Evolutionary conservation across 371 early-diverging fungal species (phyloP).

Genomic region (Lichtheimia ramosa): DNA sequence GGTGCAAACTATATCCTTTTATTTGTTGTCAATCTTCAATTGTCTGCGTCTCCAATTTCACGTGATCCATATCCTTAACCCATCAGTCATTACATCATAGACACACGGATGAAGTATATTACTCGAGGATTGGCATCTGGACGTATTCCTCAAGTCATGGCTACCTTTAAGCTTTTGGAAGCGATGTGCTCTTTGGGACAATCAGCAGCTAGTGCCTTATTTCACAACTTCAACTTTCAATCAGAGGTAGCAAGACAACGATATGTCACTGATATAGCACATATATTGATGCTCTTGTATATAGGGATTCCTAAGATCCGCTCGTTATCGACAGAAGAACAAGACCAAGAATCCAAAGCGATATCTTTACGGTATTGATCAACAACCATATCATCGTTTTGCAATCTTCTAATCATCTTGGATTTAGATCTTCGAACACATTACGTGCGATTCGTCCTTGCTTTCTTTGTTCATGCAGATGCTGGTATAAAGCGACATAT

Average conservation of each 20-base stretch:
- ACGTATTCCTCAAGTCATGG: slow-evolving; percentile 39
- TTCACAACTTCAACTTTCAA: slow-evolving; percentile 48
- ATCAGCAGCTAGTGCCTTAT: slow-evolving; percentile 35
- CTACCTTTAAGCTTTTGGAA: slow-evolving; percentile 36
- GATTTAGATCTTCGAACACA: slow-evolving; percentile 55
- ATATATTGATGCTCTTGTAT: neutral
- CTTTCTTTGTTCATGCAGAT: slow-evolving; percentile 77
- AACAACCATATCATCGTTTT: no score
- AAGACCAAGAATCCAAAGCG: slow-evolving; percentile 41
- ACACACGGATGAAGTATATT: slow-evolving; percentile 74
- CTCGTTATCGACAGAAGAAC: slow-evolving; percentile 41
- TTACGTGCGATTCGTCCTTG: slow-evolving; percentile 73
- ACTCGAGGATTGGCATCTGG: slow-evolving; percentile 85
- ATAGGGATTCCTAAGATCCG: slow-evolving; percentile 44
- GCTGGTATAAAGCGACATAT: slow-evolving; percentile 65
- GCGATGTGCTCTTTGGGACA: slow-evolving; percentile 42
- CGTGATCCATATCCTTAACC: no score
- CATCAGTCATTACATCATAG: neutral
- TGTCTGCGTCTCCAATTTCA: neutral
- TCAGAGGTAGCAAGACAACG: slow-evolving; percentile 25
- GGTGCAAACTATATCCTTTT: slow-evolving; percentile 24
- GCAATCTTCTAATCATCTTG: no score
- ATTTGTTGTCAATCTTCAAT: slow-evolving; percentile 1
- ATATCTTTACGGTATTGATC: slow-evolving; percentile 39
- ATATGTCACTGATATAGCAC: neutral